Evolutionary conservation across 108 stramenopile species (phyloP), one percentile per base, ranked within the genome.

Genomic region (Aureococcus anophagefferens): DNA sequence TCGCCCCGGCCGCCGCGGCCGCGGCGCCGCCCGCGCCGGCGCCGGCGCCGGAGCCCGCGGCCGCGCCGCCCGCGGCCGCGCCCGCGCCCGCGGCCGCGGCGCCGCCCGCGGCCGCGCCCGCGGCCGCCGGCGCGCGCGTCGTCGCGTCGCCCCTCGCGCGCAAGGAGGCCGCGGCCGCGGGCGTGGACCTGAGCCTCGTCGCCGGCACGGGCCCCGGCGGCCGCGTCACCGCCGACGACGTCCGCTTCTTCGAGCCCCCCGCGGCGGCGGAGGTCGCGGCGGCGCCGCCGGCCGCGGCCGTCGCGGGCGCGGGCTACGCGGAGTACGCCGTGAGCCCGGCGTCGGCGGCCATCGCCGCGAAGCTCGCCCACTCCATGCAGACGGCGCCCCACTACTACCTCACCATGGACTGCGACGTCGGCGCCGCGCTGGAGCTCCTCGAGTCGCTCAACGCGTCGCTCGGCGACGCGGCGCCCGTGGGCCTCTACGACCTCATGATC

Each of bases 311-410:
- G 31, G 79, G 74, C 67, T 80, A 73, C 78, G 74, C 78, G 4
- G 87, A 86, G 63, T 82, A 80, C 64, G 75, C 76, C 36, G 37
- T 46, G 35, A 64, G 78, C 25, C 80, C 80, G 37, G 72, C 87
- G 17, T 69, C 76, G 21, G 87, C 89, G 29, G 68, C 79, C 21
- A 76, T 89, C 40, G 95, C 94, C n/a, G 72, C 81, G 25, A 81
- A 81, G 30, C 80, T 97, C 64, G 77, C 94, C 4, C 67, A 83
- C 45, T 84, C 87, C 71, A 98, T 96, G 84, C 82, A 82, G 66
- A 89, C 89, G 63, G 94, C 98, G 25, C 96, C 98, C 0, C 95
- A 96, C 78, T 97, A 94, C 84, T 99, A 97, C 79, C 92, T 97
- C 14, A 90, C 95, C 46, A 83, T 93, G 30, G 95, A 97, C 74